phyloP scores from a whole-genome alignment of 2,329 filamentous ascomycete genomes.

The Zasmidium angulare region DNA sequence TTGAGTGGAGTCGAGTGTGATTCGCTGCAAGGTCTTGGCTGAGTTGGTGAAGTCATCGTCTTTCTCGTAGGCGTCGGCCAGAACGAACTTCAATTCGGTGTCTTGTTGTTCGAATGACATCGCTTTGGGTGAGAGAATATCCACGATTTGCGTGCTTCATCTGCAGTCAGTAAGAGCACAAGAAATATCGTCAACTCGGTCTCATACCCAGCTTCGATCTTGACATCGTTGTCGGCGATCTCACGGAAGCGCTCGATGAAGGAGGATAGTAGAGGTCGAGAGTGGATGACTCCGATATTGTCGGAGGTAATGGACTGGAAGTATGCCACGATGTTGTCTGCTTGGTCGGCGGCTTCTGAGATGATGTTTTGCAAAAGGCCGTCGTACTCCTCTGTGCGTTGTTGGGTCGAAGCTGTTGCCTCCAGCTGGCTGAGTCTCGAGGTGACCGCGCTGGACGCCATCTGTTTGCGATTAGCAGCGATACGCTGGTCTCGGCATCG shows the following conservation, averaged over 20 bases:
- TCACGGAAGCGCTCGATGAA: slow-evolving; percentile 65
- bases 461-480: background rate
- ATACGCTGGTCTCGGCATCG: background rate
- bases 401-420: slow-evolving; percentile 10
- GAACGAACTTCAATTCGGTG: slow-evolving; percentile 72
- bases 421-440: slow-evolving; percentile 15
- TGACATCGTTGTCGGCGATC: slow-evolving; percentile 62
- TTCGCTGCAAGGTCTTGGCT: slow-evolving; percentile 75
- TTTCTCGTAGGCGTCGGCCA: slow-evolving; percentile 79
- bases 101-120: slow-evolving; percentile 83
- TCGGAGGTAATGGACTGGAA: slow-evolving; percentile 64
- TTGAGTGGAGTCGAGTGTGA: slow-evolving; percentile 86
- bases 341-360: slow-evolving; percentile 47
- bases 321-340: slow-evolving; percentile 66
- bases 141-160: slow-evolving; percentile 62
- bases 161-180: slow-evolving; percentile 35
- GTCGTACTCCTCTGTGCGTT: slow-evolving; percentile 53
- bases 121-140: slow-evolving; percentile 64
- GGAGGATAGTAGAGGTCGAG: slow-evolving; percentile 66
- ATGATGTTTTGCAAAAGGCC: slow-evolving; percentile 59
- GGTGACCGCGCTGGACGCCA: slow-evolving; percentile 5
- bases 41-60: slow-evolving; percentile 79
- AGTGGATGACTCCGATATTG: slow-evolving; percentile 72
- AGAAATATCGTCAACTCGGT: background rate
- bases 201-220: slow-evolving; percentile 64